Percentiles rank a stretch among this genome's conserved stretches.
phyloP scores from a whole-genome alignment of 805 yeast species.

The Ascoidea tarda region DNA sequence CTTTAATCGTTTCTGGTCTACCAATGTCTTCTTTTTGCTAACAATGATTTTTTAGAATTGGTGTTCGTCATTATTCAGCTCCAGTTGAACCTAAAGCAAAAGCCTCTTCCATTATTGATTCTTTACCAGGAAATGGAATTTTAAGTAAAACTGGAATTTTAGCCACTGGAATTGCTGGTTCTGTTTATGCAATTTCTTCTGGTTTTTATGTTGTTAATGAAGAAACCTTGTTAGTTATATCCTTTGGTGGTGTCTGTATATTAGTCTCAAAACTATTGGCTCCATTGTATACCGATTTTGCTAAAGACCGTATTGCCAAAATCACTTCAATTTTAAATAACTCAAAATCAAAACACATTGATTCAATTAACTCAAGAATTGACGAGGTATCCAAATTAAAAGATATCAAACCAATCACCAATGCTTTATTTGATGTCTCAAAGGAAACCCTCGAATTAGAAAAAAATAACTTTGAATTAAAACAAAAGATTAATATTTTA shows the following conservation, averaged over 20 bases:
- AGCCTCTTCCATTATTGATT: constrained; percentile 81
- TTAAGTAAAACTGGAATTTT: constrained; percentile 89
- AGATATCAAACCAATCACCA: constrained; percentile 85
- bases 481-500: constrained; percentile 82
- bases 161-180: constrained; percentile 91
- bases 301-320: constrained; percentile 70
- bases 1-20: no score
- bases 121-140: constrained; percentile 83
- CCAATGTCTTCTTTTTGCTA: no score
- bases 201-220: constrained; percentile 89
- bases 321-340: constrained; percentile 72
- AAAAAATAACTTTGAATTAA: constrained; percentile 85
- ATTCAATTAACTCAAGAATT: constrained; percentile 89
- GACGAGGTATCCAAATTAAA: constrained; percentile 76
- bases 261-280: constrained; percentile 79
- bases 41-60: not conserved
- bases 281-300: constrained; percentile 91
- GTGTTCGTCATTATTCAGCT: not conserved
- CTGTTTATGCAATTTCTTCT: constrained; percentile 86
- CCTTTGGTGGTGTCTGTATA: constrained; percentile 66
- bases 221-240: constrained; percentile 74
- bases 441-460: constrained; percentile 95
- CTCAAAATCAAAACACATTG: constrained; percentile 81
- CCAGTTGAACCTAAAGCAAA: constrained; percentile 68
- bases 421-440: constrained; percentile 83